Evolutionary conservation across 257 asterid genomes (phyloP).

Genomic region (Eucommia ulmoides): DNA sequence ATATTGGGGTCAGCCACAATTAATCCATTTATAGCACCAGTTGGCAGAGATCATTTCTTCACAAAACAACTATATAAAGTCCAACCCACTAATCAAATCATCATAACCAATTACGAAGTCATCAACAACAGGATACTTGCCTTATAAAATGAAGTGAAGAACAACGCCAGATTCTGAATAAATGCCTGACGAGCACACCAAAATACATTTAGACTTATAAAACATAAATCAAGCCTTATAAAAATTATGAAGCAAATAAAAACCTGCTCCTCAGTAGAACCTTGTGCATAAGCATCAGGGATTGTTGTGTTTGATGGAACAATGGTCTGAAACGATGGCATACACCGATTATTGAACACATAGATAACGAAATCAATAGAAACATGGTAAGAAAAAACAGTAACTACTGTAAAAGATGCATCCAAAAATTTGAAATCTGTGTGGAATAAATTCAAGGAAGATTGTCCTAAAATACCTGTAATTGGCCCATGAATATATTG

Average conservation of each 20-base stretch:
- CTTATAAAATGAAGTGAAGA: conserved; percentile 91
- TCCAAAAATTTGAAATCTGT: background rate
- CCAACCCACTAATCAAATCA: background rate
- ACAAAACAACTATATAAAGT: background rate
- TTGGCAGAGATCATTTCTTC: background rate
- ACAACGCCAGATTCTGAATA: conserved; percentile 88
- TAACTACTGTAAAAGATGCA: conserved; percentile 10
- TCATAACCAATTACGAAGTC: background rate
- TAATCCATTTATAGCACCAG: background rate
- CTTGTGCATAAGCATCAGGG: conserved; percentile 70
- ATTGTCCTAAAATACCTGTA: conserved; percentile 52
- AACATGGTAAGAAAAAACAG: conserved; percentile 7
- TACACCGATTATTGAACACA: conserved; percentile 9
- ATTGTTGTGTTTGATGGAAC: conserved; percentile 61
- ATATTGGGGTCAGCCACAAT: background rate
- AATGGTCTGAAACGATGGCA: conserved; percentile 61
- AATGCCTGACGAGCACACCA: conserved; percentile 50
- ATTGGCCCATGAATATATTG: conserved; percentile 62
- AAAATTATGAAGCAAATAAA: background rate
- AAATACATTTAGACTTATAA: background rate
- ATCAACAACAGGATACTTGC: conserved; percentile 23
- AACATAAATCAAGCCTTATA: conserved; percentile 18
- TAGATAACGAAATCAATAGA: background rate
- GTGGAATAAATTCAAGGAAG: background rate
- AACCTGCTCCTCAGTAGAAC: conserved; percentile 91